Evolutionary conservation across 2,329 filamentous ascomycete species (phyloP).

Genomic region (Colletotrichum sansevieriae): DNA sequence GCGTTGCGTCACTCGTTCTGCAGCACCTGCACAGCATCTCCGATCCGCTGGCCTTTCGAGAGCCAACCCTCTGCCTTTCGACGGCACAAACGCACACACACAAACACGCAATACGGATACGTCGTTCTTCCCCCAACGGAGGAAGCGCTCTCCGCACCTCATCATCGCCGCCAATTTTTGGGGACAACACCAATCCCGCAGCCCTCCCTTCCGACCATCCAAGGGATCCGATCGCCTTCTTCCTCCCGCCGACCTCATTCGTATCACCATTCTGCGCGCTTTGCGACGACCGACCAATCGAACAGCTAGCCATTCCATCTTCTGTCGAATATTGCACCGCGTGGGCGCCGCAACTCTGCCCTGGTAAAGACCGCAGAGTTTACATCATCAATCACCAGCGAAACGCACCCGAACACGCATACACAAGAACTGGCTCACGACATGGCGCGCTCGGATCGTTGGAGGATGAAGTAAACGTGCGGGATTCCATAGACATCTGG

Average conservation of each 20-base stretch:
- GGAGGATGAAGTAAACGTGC: slow-evolving; percentile 40
- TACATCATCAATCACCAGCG: slow-evolving; percentile 22
- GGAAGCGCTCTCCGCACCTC: slow-evolving; percentile 25
- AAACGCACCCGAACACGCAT: slow-evolving; percentile 10
- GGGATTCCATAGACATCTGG: slow-evolving; percentile 37
- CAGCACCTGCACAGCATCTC: slow-evolving; percentile 35
- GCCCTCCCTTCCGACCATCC: slow-evolving; percentile 21
- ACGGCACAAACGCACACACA: slow-evolving; percentile 1
- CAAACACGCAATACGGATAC: slow-evolving; percentile 19
- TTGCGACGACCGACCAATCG: slow-evolving; percentile 14
- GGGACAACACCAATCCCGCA: slow-evolving; percentile 1
- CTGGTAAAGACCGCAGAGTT: slow-evolving; percentile 22
- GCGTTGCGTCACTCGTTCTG: slow-evolving; percentile 38
- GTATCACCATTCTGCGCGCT: neutral
- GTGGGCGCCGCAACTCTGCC: slow-evolving; percentile 38
- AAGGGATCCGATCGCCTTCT: slow-evolving; percentile 28
- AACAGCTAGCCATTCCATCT: slow-evolving; percentile 7
- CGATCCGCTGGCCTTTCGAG: slow-evolving; percentile 7
- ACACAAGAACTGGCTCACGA: slow-evolving; percentile 27
- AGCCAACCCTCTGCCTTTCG: slow-evolving; percentile 11
- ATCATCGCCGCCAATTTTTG: slow-evolving; percentile 21
- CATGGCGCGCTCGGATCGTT: slow-evolving; percentile 41
- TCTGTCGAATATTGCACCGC: slow-evolving; percentile 9
- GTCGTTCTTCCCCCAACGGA: slow-evolving; percentile 30
- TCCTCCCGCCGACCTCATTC: slow-evolving; percentile 3